Evolutionary conservation across 2,329 filamentous ascomycete species (phyloP), one percentile per base, ranked within the genome.

Genomic region (Exophiala lecanii-corni): DNA sequence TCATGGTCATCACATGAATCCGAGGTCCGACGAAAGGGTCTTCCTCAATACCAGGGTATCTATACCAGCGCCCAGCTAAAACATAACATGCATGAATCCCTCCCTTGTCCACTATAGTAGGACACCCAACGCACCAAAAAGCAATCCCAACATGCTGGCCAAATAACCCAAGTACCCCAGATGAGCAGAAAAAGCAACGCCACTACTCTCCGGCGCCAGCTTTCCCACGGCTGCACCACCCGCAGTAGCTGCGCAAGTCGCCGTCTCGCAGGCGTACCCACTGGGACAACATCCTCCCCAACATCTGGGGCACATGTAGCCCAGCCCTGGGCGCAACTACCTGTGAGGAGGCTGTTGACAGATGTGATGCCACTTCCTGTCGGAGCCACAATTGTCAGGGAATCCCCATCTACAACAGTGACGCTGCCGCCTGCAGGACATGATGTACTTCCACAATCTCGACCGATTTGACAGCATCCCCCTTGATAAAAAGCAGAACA

Each of bases 401-500:
- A 84, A 49, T 81, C 73, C 1, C 74, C 76, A 13, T 63, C 66
- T 2, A 89, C 66, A 2, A 89, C 78, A 1, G 81, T 84, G 0
- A 81, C 84, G 2, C 69, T 75, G 6, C 72, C 57, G 0, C 72
- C 68, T 0, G 78, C 65, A 0, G 86, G 85, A 57, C 91, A 97
- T 5, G 83, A 86, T 0, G 84, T 86, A 0, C 81, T 84, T 47
- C 84, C 78, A 66, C 91, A 97, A 66, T 94, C 78, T 15, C 89
- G 79, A 2, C 88, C 89, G 0, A 87, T 89, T 44, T 85, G 84
- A 67, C 91, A 97, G 69, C 91, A 97, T 15, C 88, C 88, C 10
- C 86, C 88, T 2, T 76, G 70, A 46, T 89, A 87, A 47, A 81
- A 81, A 2, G 91, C 91, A 2, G 82, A 78, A 64, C 91, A 97